Evolutionary conservation across 1,139 yeast species (phyloP).

Genomic region (Scheffersomyces cryptocercus): DNA sequence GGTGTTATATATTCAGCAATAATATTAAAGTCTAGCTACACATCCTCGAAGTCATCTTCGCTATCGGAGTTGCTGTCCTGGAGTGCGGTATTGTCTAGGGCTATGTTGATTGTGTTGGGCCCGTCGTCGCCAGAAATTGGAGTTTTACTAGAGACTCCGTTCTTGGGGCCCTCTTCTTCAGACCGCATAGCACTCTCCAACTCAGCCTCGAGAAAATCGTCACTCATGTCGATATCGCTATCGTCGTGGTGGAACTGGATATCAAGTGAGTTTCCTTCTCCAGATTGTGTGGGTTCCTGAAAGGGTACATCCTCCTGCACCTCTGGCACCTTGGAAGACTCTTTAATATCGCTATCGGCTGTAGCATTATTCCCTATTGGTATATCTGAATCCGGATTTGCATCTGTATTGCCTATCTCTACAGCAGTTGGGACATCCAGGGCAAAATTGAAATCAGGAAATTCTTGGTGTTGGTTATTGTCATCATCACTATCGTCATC

Average conservation of each 20-base stretch:
- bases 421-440: not conserved
- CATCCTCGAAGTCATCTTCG: slow-evolving; percentile 16
- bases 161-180: slow-evolving; percentile 6
- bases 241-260: slow-evolving; percentile 4
- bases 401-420: not conserved
- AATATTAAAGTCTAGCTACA: slow-evolving; percentile 58
- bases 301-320: not conserved
- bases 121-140: not conserved
- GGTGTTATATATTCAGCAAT: slow-evolving; percentile 67
- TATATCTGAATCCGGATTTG: not conserved
- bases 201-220: slow-evolving; percentile 5
- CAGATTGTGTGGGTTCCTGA: not conserved
- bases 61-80: slow-evolving; percentile 5
- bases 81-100: not conserved
- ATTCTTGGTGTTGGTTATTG: slow-evolving; percentile 9
- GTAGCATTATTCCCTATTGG: not conserved
- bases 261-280: not conserved
- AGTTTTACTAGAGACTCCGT: not conserved
- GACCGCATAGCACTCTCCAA: slow-evolving; percentile 5
- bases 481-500: slow-evolving; percentile 21
- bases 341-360: slow-evolving; percentile 7
- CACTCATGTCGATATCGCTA: slow-evolving; percentile 1
- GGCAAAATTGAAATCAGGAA: slow-evolving; percentile 17
- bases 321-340: not conserved
- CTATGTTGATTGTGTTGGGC: not conserved